Evolutionary conservation across 2,329 filamentous ascomycete genomes (phyloP), one percentile per base, ranked within the genome.

Genomic region (Alternaria dauci): DNA sequence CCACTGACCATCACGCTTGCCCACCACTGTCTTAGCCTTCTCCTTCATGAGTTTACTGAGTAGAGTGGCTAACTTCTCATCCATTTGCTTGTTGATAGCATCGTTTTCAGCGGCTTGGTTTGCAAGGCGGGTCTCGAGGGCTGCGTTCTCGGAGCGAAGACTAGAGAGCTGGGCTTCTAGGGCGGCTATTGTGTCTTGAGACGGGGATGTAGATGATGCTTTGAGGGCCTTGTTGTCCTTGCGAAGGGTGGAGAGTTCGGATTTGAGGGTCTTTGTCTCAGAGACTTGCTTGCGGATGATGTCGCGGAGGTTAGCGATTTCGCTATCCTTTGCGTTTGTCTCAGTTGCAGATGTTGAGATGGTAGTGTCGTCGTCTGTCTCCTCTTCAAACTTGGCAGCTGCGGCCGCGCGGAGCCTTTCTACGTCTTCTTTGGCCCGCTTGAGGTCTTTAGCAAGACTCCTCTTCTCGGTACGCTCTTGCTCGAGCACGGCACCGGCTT

Each of bases 1-100:
- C 76, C 76, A 78, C 63, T 78, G 74, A 8, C 69, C 73, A 52
- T 78, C 76, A 11, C 76, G 59, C 52, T 72, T 72, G 2, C 69
- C 68, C 1, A 78, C 71, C 0, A 74, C 71, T 0, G 59, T 69
- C 53, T 69, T 72, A 8, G 75, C 67, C 18, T 72, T 70, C 34
- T 78, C 73, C 36, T 76, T 78, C 51, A 77, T 61, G 16, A 75
- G 32, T 47, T 70, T 72, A 28, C 67, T 72, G 0, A 78, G 44
- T 52, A 76, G 53, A 1, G 52, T 47, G 1, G 75, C 71, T 2
- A 78, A 63, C 26, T 72, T 71, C 63, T 76, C 73, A 42, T 78
- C 75, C 71, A 78, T 72, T 70, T 20, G 68, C 65, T 18, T 20
- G 48, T 78, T 78, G 26, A 75, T 52, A 20, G 74, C 71, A 30